phyloP scores from a whole-genome alignment of 495 filamentous ascomycete genomes.

The Neurospora sp. region DNA sequence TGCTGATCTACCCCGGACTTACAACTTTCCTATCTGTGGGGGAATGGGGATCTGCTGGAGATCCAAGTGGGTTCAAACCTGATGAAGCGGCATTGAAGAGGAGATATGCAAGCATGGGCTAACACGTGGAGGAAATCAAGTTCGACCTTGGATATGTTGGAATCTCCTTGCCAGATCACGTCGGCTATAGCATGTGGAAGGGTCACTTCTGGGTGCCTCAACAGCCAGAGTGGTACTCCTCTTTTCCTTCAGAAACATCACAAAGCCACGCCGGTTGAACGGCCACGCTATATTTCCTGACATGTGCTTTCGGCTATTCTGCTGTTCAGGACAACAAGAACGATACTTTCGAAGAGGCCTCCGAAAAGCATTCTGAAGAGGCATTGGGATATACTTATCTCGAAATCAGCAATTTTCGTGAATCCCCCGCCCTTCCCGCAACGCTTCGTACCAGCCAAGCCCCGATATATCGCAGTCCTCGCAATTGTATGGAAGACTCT shows the following conservation, averaged over 20 bases:
- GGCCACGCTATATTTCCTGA: neutral
- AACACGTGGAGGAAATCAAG: neutral
- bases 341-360: neutral
- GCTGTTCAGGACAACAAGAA: neutral
- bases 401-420: neutral
- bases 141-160: neutral
- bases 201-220: slow-evolving; percentile 21
- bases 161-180: neutral
- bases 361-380: neutral
- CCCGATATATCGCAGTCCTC: neutral
- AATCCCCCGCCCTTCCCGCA: neutral
- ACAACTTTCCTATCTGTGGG: neutral
- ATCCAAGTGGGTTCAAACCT: neutral
- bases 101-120: neutral
- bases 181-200: neutral
- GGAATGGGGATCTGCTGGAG: neutral
- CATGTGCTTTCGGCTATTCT: neutral
- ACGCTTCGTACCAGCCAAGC: neutral
- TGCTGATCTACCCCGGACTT: neutral
- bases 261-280: neutral
- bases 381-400: neutral
- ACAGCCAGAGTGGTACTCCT: slow-evolving; percentile 25
- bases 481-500: neutral
- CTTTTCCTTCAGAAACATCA: neutral
- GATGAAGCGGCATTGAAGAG: neutral